Conservation (phyloP, 495 filamentous ascomycete species). For the Xylaria venustula region DNA sequence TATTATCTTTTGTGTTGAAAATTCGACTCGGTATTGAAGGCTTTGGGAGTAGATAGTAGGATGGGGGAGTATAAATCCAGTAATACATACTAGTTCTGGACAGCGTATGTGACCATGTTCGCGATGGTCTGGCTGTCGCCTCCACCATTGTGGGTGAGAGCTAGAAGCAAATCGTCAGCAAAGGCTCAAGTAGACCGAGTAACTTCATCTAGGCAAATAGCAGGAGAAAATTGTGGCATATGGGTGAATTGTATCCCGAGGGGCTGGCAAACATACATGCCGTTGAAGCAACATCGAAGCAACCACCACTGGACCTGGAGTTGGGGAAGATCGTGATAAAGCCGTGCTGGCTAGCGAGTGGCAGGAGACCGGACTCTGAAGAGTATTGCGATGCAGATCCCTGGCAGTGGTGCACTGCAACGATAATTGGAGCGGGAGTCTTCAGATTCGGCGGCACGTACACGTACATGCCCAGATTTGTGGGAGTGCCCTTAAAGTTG, state of each 20-base stretch:
- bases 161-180: slow-evolving; percentile 2
- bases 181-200: background rate
- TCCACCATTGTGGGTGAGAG: slow-evolving; percentile 55
- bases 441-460: slow-evolving; percentile 55
- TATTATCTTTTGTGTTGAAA: background rate
- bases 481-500: slow-evolving; percentile 45
- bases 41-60: background rate
- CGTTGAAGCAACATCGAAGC: slow-evolving; percentile 32
- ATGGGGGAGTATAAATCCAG: background rate
- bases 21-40: background rate
- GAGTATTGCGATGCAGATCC: slow-evolving; percentile 53
- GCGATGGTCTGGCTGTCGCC: slow-evolving; percentile 57
- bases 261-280: slow-evolving; percentile 20
- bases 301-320: slow-evolving; percentile 30
- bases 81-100: slow-evolving; percentile 37
- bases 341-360: slow-evolving; percentile 22
- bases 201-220: background rate
- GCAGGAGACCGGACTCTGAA: slow-evolving; percentile 40
- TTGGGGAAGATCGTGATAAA: slow-evolving; percentile 39
- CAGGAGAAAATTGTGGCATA: background rate
- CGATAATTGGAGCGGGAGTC: slow-evolving; percentile 51
- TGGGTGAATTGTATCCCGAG: background rate
- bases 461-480: slow-evolving; percentile 52
- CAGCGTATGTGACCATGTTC: slow-evolving; percentile 59
- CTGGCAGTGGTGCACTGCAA: slow-evolving; percentile 57